Conservation (phyloP, 1,284 basidiomycete species). For the Cutaneotrichosporon sp. region DNA sequence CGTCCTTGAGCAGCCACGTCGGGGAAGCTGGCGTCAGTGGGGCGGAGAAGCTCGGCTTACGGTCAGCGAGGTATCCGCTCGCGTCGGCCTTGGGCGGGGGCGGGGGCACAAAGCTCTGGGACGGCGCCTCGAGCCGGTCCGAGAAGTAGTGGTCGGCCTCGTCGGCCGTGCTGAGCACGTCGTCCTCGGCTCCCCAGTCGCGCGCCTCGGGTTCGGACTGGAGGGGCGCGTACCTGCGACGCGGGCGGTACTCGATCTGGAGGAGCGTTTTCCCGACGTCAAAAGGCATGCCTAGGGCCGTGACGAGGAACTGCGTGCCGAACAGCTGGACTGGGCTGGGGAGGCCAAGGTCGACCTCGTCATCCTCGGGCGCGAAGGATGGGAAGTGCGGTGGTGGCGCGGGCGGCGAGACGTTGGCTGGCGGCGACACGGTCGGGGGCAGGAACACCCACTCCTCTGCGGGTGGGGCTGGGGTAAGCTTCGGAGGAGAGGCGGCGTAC, state of each 20-base stretch:
- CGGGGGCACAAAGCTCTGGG: conserved; percentile 34
- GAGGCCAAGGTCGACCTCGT: conserved; percentile 32
- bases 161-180: conserved; percentile 51
- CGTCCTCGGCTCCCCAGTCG: conserved; percentile 42
- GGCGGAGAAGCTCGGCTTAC: conserved; percentile 30
- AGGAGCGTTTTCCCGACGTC: conserved; percentile 93
- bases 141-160: conserved; percentile 60
- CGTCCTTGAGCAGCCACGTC: conserved; percentile 49
- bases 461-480: conserved; percentile 41
- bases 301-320: conserved; percentile 67
- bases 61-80: conserved; percentile 62
- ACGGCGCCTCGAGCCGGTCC: conserved; percentile 49
- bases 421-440: conserved; percentile 48
- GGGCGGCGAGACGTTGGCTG: conserved; percentile 30
- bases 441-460: conserved; percentile 56
- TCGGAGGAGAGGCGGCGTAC: conserved; percentile 18
- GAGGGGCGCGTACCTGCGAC: conserved; percentile 55
- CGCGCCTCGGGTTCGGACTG: conserved; percentile 36
- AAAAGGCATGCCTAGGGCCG: conserved; percentile 92
- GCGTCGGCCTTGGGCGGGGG: conserved; percentile 60
- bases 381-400: conserved; percentile 41
- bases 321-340: conserved; percentile 48
- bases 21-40: conserved; percentile 26
- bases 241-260: conserved; percentile 96
- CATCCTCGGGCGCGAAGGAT: conserved; percentile 32